Percentiles rank a stretch among this genome's conserved stretches.
phyloP scores from a whole-genome alignment of 495 filamentous ascomycete species.

The Xylaria acuta region DNA sequence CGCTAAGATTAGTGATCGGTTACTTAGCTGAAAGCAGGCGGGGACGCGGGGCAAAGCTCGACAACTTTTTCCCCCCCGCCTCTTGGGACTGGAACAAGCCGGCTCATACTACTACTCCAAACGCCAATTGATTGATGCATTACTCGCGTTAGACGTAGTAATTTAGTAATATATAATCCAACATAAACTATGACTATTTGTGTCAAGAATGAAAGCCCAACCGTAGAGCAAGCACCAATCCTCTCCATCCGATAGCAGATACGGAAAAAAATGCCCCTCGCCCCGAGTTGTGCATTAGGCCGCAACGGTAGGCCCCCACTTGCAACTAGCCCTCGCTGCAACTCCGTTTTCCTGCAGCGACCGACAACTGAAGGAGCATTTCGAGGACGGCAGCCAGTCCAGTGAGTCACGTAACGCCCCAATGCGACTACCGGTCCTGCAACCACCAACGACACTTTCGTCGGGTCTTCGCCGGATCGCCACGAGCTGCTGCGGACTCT shows the following conservation, averaged over 20 bases:
- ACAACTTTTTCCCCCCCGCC: not conserved
- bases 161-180: not conserved
- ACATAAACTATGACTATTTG: not conserved
- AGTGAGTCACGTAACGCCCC: constrained; percentile 28
- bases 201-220: too few relatives aligned
- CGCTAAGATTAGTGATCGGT: not conserved
- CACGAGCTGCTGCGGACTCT: not conserved
- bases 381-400: constrained; percentile 21
- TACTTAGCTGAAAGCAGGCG: not conserved
- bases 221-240: too few relatives aligned
- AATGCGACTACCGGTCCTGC: constrained; percentile 26
- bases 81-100: too few relatives aligned
- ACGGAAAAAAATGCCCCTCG: constrained; percentile 24
- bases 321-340: constrained; percentile 22
- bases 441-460: constrained; percentile 15
- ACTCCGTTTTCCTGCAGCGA: constrained; percentile 15
- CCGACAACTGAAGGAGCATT: constrained; percentile 11
- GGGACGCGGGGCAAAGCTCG: constrained; percentile 6
- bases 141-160: not conserved
- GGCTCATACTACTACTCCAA: too few relatives aligned
- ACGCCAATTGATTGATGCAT: not conserved
- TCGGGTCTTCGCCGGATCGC: constrained; percentile 12
- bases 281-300: constrained; percentile 25
- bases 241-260: not conserved
- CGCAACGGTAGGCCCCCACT: constrained; percentile 8